Conservation (phyloP, 2,329 filamentous ascomycete genomes). For the Rhinocladiella similis region DNA sequence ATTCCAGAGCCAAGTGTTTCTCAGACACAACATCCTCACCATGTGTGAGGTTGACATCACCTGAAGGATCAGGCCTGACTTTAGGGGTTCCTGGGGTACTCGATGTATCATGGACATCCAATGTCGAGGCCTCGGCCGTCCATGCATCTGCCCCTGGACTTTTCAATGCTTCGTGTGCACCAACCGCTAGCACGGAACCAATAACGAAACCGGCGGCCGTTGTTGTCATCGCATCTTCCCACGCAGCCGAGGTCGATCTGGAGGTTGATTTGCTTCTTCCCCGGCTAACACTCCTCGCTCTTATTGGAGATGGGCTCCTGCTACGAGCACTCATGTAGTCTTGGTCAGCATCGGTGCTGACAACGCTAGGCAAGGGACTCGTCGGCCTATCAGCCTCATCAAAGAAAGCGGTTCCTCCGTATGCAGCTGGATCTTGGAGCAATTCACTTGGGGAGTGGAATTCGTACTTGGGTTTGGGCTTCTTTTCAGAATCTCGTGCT, state of each 20-base stretch:
- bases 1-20: too few species aligned
- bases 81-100: too few species aligned
- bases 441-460: constrained; percentile 50
- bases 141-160: neutral
- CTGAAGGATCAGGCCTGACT: too few species aligned
- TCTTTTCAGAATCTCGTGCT: constrained; percentile 27
- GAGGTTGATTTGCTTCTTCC: constrained; percentile 15
- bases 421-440: constrained; percentile 39
- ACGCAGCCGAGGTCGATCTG: constrained; percentile 18
- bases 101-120: neutral
- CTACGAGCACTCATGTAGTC: constrained; percentile 29
- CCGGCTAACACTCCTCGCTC: constrained; percentile 17
- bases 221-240: constrained; percentile 17
- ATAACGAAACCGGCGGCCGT: constrained; percentile 11
- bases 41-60: too few species aligned
- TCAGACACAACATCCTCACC: too few species aligned
- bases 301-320: constrained; percentile 19
- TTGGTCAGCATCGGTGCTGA: constrained; percentile 26
- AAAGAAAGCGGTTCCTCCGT: constrained; percentile 25
- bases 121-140: neutral
- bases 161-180: constrained; percentile 4
- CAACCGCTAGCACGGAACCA: constrained; percentile 7
- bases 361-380: constrained; percentile 28
- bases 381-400: constrained; percentile 11
- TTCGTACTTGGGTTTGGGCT: constrained; percentile 45